Evolutionary conservation across 768 basidiomycete genomes (phyloP).

Genomic region (Sistotremastrum suecicum): DNA sequence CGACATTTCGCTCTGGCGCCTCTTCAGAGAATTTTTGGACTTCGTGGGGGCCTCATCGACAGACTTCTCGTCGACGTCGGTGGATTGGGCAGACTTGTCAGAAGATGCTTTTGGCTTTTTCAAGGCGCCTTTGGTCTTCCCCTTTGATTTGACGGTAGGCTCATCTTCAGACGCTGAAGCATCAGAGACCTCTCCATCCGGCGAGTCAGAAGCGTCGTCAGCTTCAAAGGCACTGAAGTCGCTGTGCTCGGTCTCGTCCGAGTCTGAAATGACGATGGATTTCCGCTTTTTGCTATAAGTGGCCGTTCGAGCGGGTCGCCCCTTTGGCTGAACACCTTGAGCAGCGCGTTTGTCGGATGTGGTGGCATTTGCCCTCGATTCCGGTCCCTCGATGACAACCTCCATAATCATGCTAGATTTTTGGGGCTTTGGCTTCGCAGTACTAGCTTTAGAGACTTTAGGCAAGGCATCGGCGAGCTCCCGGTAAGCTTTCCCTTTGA

Average conservation of each 20-base stretch:
- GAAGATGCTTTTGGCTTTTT: constrained; percentile 3
- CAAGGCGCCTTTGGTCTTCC: background rate
- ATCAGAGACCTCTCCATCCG: constrained; percentile 27
- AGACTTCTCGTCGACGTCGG: background rate
- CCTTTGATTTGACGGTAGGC: background rate
- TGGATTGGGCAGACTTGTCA: constrained; percentile 1
- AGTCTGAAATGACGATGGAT: constrained; percentile 36
- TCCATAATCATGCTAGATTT: constrained; percentile 30
- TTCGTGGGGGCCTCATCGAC: constrained; percentile 7
- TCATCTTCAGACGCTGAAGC: constrained; percentile 5
- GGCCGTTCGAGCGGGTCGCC: too few relatives aligned
- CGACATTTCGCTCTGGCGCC: constrained; percentile 9
- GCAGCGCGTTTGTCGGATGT: background rate
- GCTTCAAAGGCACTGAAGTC: background rate
- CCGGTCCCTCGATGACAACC: constrained; percentile 32
- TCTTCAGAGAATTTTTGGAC: constrained; percentile 12
- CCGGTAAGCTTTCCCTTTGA: constrained; percentile 64
- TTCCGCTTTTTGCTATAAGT: constrained; percentile 11
- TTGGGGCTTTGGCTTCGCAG: constrained; percentile 11
- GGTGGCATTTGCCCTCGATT: constrained; percentile 5
- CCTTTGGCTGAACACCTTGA: background rate
- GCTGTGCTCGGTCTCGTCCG: constrained; percentile 4
- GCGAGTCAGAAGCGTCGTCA: constrained; percentile 2
- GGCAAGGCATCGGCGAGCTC: constrained; percentile 28
- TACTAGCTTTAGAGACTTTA: constrained; percentile 16